These are phyloP conservation scores for Trichosporon sp. DNA, from an alignment of 1,284 basidiomycete genomes.

Conservation along the genomic window DNA sequence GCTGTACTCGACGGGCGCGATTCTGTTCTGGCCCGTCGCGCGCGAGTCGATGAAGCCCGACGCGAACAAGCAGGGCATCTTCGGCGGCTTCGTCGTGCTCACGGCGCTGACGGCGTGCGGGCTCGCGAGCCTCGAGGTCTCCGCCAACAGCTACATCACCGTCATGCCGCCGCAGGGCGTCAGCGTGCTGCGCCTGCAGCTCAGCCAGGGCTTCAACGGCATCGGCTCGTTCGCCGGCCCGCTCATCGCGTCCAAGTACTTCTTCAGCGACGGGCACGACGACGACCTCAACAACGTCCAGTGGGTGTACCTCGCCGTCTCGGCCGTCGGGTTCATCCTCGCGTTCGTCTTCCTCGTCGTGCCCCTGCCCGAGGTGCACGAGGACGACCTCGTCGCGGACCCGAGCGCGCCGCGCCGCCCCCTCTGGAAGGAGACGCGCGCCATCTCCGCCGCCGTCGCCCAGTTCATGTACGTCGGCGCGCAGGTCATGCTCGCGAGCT, in stretches of 20 bases:
- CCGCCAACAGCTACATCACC: slow-evolving; percentile 75
- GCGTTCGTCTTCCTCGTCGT: slow-evolving; percentile 69
- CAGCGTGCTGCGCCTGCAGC: slow-evolving; percentile 71
- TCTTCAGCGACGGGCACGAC: slow-evolving; percentile 64
- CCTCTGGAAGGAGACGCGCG: slow-evolving; percentile 66
- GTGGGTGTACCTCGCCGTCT: slow-evolving; percentile 75
- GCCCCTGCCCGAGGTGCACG: slow-evolving; percentile 68
- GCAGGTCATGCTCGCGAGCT: slow-evolving; percentile 67
- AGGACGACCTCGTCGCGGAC: slow-evolving; percentile 46
- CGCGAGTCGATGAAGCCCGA: slow-evolving; percentile 48
- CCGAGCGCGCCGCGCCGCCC: slow-evolving; percentile 27
- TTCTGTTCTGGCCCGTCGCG: slow-evolving; percentile 77
- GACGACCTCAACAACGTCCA: slow-evolving; percentile 65
- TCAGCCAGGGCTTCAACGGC: slow-evolving; percentile 77
- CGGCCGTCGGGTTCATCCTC: slow-evolving; percentile 56
- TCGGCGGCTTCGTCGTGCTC: slow-evolving; percentile 68
- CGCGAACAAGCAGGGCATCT: slow-evolving; percentile 50
- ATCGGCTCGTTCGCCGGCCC: slow-evolving; percentile 73
- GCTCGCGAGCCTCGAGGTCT: slow-evolving; percentile 51
- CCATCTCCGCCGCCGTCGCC: slow-evolving; percentile 57
- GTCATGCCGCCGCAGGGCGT: slow-evolving; percentile 57
- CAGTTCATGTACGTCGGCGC: slow-evolving; percentile 59
- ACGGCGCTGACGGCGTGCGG: slow-evolving; percentile 66
- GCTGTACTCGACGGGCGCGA: slow-evolving; percentile 67
- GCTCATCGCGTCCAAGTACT: slow-evolving; percentile 69